Conservation (phyloP, 495 filamentous ascomycete species). For the Trichocladium antarcticum region DNA sequence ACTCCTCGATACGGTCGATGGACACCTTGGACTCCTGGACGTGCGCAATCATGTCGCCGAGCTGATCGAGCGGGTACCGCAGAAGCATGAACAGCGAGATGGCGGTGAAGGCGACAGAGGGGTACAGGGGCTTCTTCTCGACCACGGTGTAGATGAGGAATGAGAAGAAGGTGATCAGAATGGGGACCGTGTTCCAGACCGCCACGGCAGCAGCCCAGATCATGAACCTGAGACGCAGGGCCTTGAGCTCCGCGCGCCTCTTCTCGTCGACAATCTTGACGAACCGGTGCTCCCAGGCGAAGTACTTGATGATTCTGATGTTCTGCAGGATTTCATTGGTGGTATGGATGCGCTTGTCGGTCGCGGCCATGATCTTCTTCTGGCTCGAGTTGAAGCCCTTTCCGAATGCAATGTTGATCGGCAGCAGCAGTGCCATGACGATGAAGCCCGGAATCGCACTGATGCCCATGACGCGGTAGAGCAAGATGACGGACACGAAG, state of each 20-base stretch:
- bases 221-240: slow-evolving; percentile 71
- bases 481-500: slow-evolving; percentile 53
- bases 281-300: slow-evolving; percentile 96
- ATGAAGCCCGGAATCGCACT: slow-evolving; percentile 89
- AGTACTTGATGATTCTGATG: slow-evolving; percentile 98
- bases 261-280: slow-evolving; percentile 80
- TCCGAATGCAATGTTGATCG: slow-evolving; percentile 79
- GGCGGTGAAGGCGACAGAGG: slow-evolving; percentile 92
- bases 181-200: slow-evolving; percentile 91
- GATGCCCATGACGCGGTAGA: slow-evolving; percentile 82
- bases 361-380: slow-evolving; percentile 83
- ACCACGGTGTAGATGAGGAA: slow-evolving; percentile 89
- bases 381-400: slow-evolving; percentile 73
- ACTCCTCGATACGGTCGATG: slow-evolving; percentile 91
- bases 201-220: slow-evolving; percentile 85
- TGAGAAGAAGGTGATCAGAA: slow-evolving; percentile 90
- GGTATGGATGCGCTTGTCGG: slow-evolving; percentile 90
- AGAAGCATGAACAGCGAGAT: slow-evolving; percentile 95
- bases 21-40: slow-evolving; percentile 97
- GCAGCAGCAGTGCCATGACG: slow-evolving; percentile 82
- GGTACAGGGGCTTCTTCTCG: slow-evolving; percentile 79
- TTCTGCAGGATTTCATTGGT: slow-evolving; percentile 97
- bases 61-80: slow-evolving; percentile 84
- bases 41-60: slow-evolving; percentile 98
- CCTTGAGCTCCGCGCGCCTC: slow-evolving; percentile 62